Evolutionary conservation across 106 monocot species (phyloP), one percentile per base, ranked within the genome.

Genomic region (Narthecium ossifragum): DNA sequence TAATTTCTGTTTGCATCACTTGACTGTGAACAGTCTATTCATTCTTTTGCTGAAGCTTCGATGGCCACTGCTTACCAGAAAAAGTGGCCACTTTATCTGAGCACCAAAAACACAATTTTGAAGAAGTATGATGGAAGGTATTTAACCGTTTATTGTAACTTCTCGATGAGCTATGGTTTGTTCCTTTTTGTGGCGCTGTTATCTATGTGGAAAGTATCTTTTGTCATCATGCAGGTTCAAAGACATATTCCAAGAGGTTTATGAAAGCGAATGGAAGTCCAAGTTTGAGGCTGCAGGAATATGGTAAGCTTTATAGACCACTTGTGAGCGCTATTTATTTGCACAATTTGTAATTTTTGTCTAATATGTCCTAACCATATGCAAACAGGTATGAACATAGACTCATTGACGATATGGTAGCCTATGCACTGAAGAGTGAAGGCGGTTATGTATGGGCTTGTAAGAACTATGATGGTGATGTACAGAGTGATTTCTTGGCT

Each of bases 81-180:
- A 59, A 90, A 55, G 53, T 96, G 94, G 94, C 90, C 94, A 20
- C 83, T 96, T 46, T 96, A 96, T 65, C 83, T 96, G 32, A 90
- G 94, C 75, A 96, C 94, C 20, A 96, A 96, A 75, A 96, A 96
- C 56, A 96, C 94, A 48, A 96, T 96, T 64, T 62, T 94, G 58
- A 94, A 94, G 59, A 89, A 89, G 70, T 94, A 94, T 66, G 93
- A 94, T 75, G 93, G 94, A 52, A 96, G 94, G 94, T 96, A n/a
- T n/a, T n/a, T n/a, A n/a, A n/a, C n/a, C n/a, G n/a, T n/a, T n/a
- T n/a, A n/a, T n/a, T n/a, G n/a, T n/a, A n/a, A n/a, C n/a, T n/a
- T n/a, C n/a, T n/a, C n/a, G n/a, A n/a, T n/a, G n/a, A n/a, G n/a
- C n/a, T n/a, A n/a, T n/a, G n/a, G n/a, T n/a, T n/a, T n/a, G n/a